phyloP scores from a whole-genome alignment of 108 stramenopile genomes.

The Skeletonema menzelii region DNA sequence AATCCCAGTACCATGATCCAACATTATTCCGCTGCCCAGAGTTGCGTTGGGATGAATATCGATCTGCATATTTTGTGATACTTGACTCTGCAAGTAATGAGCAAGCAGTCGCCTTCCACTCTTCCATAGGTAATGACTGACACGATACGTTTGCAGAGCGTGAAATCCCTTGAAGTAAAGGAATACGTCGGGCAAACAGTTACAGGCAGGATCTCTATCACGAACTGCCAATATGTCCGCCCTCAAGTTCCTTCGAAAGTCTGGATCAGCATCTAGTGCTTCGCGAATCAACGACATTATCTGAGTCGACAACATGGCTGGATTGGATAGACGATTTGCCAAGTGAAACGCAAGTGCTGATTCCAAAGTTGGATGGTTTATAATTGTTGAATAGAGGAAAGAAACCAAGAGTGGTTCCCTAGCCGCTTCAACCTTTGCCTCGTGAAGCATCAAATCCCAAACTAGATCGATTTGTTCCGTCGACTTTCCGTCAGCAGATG shows the following conservation, averaged over 20 bases:
- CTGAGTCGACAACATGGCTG: slow-evolving; percentile 73
- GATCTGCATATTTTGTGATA: slow-evolving; percentile 78
- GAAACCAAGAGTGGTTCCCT: slow-evolving; percentile 83
- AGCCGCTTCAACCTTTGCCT: slow-evolving; percentile 69
- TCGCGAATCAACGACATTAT: slow-evolving; percentile 69
- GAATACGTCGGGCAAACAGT: slow-evolving; percentile 49
- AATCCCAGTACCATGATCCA: slow-evolving; percentile 88
- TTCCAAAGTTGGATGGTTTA: slow-evolving; percentile 84
- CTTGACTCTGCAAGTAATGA: slow-evolving; percentile 79
- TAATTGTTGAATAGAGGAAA: slow-evolving; percentile 82
- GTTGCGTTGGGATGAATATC: slow-evolving; percentile 89
- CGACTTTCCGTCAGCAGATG: slow-evolving; percentile 1
- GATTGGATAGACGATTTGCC: slow-evolving; percentile 70
- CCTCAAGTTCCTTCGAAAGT: slow-evolving; percentile 60
- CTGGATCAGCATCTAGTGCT: slow-evolving; percentile 48
- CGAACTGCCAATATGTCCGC: slow-evolving; percentile 75
- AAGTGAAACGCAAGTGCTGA: slow-evolving; percentile 80
- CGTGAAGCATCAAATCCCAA: slow-evolving; percentile 72
- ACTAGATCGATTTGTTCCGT: slow-evolving; percentile 50
- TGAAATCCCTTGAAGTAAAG: slow-evolving; percentile 93
- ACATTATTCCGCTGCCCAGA: slow-evolving; percentile 72
- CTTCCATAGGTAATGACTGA: slow-evolving; percentile 74
- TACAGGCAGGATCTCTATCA: slow-evolving; percentile 79
- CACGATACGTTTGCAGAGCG: slow-evolving; percentile 85
- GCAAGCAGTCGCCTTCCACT: slow-evolving; percentile 58